phyloP scores from a whole-genome alignment of 192 early-diverging fungal species.

The Coemansia sp. region DNA sequence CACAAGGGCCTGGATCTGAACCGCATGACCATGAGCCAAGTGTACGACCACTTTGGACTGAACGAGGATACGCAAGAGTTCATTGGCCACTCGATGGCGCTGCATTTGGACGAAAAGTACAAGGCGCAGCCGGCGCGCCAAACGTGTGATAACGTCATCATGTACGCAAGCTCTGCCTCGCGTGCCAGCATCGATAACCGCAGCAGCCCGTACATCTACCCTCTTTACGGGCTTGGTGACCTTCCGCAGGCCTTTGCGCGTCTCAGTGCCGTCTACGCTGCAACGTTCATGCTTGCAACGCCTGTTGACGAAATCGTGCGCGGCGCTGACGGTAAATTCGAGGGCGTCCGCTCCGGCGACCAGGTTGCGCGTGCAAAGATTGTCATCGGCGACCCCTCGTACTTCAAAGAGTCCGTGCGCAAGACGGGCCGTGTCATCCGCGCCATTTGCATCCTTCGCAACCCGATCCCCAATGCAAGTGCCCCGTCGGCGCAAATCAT shows the following conservation, averaged over 20 bases:
- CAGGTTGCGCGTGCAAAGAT: slow-evolving; percentile 79
- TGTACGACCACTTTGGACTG: slow-evolving; percentile 91
- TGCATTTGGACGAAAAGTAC: slow-evolving; percentile 90
- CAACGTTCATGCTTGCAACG: slow-evolving; percentile 98
- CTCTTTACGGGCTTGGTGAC: slow-evolving; percentile 96
- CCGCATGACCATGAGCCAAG: slow-evolving; percentile 70
- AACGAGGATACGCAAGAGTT: slow-evolving; percentile 96
- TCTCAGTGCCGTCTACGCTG: slow-evolving; percentile 96
- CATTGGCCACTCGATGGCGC: slow-evolving; percentile 95
- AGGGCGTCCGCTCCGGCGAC: slow-evolving; percentile 86
- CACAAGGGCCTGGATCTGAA: slow-evolving; percentile 85
- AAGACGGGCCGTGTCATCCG: slow-evolving; percentile 87
- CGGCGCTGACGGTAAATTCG: slow-evolving; percentile 77
- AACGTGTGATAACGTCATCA: slow-evolving; percentile 84
- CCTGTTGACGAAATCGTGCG: slow-evolving; percentile 88
- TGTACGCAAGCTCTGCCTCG: slow-evolving; percentile 90
- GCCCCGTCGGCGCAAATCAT: slow-evolving; percentile 93
- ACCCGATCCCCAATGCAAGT: slow-evolving; percentile 87
- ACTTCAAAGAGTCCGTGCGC: slow-evolving; percentile 79
- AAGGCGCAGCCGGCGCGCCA: slow-evolving; percentile 72
- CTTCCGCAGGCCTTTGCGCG: slow-evolving; percentile 97
- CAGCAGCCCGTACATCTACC: slow-evolving; percentile 98
- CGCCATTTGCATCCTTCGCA: slow-evolving; percentile 91
- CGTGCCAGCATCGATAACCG: slow-evolving; percentile 68
- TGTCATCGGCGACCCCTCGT: slow-evolving; percentile 97